Conservation (phyloP, 140 eudicot genomes). For the Ambrosia hybrid region DNA sequence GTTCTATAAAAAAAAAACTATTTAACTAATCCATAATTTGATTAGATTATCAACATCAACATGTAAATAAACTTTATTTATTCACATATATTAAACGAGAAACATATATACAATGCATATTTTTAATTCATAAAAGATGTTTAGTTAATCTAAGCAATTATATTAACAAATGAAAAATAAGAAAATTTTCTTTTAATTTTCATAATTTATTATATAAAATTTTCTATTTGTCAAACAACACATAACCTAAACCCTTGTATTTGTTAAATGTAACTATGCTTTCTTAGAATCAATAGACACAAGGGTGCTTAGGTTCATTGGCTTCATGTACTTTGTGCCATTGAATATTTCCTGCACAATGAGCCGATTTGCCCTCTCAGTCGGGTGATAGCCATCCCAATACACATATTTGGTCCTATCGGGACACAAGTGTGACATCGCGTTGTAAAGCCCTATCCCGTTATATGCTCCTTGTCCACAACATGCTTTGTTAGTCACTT, state of each 20-base stretch:
- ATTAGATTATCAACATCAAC: no score
- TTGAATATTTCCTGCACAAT: conserved; percentile 35
- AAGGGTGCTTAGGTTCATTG: conserved; percentile 44
- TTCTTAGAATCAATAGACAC: conserved; percentile 21
- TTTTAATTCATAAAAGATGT: no score
- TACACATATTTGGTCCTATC: conserved; percentile 34
- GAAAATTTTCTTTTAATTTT: no score
- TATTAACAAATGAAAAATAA: no score
- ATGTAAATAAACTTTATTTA: no score
- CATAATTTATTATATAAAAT: no score
- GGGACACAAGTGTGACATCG: conserved; percentile 33
- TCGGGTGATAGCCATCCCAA: conserved; percentile 46
- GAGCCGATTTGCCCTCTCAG: conserved; percentile 37
- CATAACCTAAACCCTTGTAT: background rate
- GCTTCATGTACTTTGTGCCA: conserved; percentile 37
- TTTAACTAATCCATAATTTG: no score
- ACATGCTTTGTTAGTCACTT: conserved; percentile 31
- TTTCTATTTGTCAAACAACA: background rate
- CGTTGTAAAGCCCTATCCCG: conserved; percentile 36
- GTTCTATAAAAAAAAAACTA: no score
- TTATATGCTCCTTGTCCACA: conserved; percentile 48
- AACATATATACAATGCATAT: no score
- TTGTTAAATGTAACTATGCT: background rate
- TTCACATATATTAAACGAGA: no score
- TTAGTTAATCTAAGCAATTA: no score